phyloP scores from a whole-genome alignment of 106 monocot genomes.

The Posidonia australis region DNA sequence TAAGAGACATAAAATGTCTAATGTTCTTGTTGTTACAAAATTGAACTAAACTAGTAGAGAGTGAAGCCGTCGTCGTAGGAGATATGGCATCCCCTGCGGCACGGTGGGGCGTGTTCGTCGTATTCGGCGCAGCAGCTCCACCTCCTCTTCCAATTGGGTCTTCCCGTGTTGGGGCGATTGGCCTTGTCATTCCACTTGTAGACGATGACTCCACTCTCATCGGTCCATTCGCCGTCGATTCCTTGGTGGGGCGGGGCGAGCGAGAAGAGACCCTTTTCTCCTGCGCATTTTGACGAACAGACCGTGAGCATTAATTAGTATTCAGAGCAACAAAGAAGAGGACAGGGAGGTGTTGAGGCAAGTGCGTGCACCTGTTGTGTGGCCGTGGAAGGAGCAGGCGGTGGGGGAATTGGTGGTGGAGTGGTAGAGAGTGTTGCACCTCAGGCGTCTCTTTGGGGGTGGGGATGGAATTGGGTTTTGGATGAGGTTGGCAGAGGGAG shows the following conservation, averaged over 20 bases:
- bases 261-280: constrained; percentile 55
- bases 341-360: background rate
- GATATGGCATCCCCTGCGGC: constrained; percentile 51
- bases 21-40: no score
- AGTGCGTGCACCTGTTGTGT: constrained; percentile 42
- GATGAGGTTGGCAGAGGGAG: background rate
- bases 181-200: constrained; percentile 63
- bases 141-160: constrained; percentile 68
- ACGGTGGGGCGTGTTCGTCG: constrained; percentile 44
- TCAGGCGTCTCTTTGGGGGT: constrained; percentile 29
- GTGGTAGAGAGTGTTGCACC: constrained; percentile 41
- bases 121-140: constrained; percentile 78
- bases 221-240: constrained; percentile 84
- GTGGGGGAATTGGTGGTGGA: constrained; percentile 42
- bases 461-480: background rate
- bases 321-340: no score
- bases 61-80: constrained; percentile 82
- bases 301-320: background rate
- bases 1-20: no score
- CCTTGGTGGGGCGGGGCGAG: constrained; percentile 83
- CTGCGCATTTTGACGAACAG: constrained; percentile 16
- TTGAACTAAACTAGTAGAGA: constrained; percentile 30
- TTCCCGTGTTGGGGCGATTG: constrained; percentile 45
- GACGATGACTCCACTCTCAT: constrained; percentile 70
- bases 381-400: constrained; percentile 71